These are phyloP conservation scores for Fusarium graminum DNA, from an alignment of 2,329 filamentous ascomycete genomes.

Conservation along the genomic window DNA sequence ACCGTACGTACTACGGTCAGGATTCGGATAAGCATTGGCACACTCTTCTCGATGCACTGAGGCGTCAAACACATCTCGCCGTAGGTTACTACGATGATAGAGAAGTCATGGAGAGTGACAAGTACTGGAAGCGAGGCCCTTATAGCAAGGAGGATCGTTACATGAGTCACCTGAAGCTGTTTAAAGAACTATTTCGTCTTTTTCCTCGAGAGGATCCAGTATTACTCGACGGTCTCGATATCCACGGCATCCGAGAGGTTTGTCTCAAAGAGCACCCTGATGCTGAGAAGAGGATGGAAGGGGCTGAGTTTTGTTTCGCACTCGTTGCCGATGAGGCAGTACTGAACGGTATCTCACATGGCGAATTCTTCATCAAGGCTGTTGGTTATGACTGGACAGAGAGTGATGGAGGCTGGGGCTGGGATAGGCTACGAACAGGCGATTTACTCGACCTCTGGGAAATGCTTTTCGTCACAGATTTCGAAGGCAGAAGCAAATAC, in stretches of 20 bases:
- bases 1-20: constrained; percentile 23
- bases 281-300: constrained; percentile 3
- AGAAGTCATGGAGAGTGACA: background rate
- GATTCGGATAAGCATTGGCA: constrained; percentile 16
- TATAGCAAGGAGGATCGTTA: background rate
- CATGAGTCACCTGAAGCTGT: background rate
- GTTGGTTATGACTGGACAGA: constrained; percentile 5
- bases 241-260: constrained; percentile 2
- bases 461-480: background rate
- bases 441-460: background rate
- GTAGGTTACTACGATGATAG: background rate
- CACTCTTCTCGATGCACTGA: constrained; percentile 13
- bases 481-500: background rate
- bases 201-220: background rate
- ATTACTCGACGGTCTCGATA: background rate
- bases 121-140: background rate
- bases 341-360: constrained; percentile 1
- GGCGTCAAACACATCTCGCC: constrained; percentile 7
- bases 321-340: constrained; percentile 22
- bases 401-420: background rate
- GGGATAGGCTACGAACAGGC: background rate
- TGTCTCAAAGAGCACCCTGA: background rate
- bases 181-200: constrained; percentile 16
- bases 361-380: background rate
- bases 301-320: background rate